Evolutionary conservation across 1,284 basidiomycete species (phyloP).

Genomic region (Agroathelia rolfsii): DNA sequence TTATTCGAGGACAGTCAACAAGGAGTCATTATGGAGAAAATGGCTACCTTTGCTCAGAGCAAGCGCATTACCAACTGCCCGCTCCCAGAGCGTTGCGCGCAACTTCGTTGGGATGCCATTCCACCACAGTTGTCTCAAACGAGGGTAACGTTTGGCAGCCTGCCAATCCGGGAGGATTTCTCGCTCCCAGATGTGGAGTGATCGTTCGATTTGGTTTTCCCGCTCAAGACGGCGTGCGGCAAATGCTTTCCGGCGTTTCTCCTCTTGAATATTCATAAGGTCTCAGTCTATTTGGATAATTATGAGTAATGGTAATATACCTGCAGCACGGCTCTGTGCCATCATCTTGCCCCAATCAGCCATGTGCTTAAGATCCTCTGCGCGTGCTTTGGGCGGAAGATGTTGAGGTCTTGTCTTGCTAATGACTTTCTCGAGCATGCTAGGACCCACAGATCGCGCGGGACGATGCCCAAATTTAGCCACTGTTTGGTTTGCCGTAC

Average conservation of each 20-base stretch:
- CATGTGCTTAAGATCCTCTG: constrained; percentile 79
- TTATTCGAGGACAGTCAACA: constrained; percentile 3
- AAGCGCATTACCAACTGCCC: constrained; percentile 81
- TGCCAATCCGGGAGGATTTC: constrained; percentile 81
- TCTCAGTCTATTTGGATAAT: background rate
- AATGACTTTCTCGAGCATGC: constrained; percentile 61
- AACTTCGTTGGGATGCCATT: constrained; percentile 82
- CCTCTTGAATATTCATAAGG: constrained; percentile 34
- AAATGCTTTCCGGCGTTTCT: constrained; percentile 53
- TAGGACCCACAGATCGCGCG: constrained; percentile 51
- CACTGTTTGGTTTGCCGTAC: constrained; percentile 17
- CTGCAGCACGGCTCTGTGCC: constrained; percentile 64
- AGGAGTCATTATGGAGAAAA: constrained; percentile 2
- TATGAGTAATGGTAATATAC: constrained; percentile 25
- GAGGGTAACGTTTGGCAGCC: constrained; percentile 54
- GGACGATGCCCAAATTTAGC: constrained; percentile 28
- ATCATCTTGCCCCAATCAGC: constrained; percentile 91
- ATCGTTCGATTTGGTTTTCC: constrained; percentile 61
- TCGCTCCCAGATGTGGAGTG: constrained; percentile 66
- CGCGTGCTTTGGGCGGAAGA: constrained; percentile 74
- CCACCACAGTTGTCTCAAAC: constrained; percentile 81
- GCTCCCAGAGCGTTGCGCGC: constrained; percentile 80
- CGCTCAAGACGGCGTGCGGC: constrained; percentile 57
- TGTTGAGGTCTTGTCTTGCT: constrained; percentile 74
- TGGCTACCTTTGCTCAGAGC: constrained; percentile 74